Percentiles rank a stretch among this genome's conserved stretches.
These are phyloP conservation scores for Aegle marmelos DNA, from an alignment of 345 rosid genomes.

Conservation along the genomic window DNA sequence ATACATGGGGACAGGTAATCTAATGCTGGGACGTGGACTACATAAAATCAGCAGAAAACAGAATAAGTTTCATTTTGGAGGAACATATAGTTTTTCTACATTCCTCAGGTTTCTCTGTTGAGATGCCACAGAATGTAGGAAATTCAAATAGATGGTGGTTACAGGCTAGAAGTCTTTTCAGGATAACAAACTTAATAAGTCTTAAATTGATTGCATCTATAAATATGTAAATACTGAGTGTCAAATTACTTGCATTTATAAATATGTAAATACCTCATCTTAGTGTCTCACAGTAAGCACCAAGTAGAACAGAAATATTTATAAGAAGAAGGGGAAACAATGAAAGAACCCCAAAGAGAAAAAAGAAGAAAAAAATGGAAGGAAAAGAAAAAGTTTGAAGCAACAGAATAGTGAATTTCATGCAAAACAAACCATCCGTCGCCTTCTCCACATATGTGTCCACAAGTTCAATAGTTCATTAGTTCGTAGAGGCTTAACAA, in stretches of 20 bases:
- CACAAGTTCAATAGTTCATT: conserved; percentile 78
- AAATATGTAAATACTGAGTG: background rate
- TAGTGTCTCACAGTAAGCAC: background rate
- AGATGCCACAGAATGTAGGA: background rate
- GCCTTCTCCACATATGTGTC: conserved; percentile 86
- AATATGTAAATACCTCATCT: background rate
- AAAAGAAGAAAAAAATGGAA: background rate
- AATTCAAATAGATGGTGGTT: background rate
- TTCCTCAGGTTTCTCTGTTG: background rate
- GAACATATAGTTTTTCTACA: background rate
- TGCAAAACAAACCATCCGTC: conserved; percentile 48
- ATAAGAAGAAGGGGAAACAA: background rate
- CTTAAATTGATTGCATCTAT: background rate
- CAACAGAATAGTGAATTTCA: conserved; percentile 1
- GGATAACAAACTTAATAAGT: background rate
- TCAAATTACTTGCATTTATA: background rate
- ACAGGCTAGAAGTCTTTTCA: background rate
- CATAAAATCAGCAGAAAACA: background rate
- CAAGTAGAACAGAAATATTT: background rate
- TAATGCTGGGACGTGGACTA: background rate
- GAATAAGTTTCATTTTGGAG: background rate
- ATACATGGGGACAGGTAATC: background rate
- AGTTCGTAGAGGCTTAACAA: conserved; percentile 79
- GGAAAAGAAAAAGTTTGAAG: background rate
- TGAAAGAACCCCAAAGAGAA: background rate